Evolutionary conservation across 768 basidiomycete genomes (phyloP), one percentile per base, ranked within the genome.

Genomic region (Rossbeevera mucosa): DNA sequence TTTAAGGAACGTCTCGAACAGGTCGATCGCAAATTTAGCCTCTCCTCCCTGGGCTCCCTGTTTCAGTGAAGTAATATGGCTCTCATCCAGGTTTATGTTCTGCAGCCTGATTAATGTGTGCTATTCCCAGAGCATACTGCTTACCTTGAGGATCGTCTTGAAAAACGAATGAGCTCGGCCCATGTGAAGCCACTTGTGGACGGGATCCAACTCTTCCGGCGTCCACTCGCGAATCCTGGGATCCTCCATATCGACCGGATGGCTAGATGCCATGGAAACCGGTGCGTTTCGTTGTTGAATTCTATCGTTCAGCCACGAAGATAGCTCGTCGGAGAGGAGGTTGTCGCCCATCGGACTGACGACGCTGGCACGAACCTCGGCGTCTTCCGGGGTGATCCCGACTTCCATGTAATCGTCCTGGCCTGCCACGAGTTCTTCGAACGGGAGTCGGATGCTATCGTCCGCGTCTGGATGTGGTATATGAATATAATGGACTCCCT

Each of bases 221-320:
- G 70, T 73, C 64, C 67, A 73, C 48, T 74, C 72, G 9, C 77
- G 71, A 18, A 78, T 69, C 45, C 77, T 66, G 1, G 56, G 65
- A 43, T 68, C 71, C 43, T 69, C 70, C 54, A 72, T 66, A 24
- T 71, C 50, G 43, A 65, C 43, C 12, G 59, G 47, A 11, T 53
- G 64, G 14, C 41, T 47, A 20, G 59, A 51, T 0, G 46, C 62
- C 54, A 73, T 53, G 7, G 44, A 53, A 41, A 50, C 51, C 2
- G 61, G 63, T 4, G 58, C 52, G 16, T 64, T 61, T 29, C 59
- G 52, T 51, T 49, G 59, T 28, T 56, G 48, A 13, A 61, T 58
- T 53, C 54, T 59, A 63, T 74, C 59, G 44, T 61, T 61, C 38
- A 69, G 44, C 70, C 68, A 63, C 9, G 56, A 52, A 26, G 64